Conservation (phyloP, 208 protist species). For the Trichomonas tenax region DNA sequence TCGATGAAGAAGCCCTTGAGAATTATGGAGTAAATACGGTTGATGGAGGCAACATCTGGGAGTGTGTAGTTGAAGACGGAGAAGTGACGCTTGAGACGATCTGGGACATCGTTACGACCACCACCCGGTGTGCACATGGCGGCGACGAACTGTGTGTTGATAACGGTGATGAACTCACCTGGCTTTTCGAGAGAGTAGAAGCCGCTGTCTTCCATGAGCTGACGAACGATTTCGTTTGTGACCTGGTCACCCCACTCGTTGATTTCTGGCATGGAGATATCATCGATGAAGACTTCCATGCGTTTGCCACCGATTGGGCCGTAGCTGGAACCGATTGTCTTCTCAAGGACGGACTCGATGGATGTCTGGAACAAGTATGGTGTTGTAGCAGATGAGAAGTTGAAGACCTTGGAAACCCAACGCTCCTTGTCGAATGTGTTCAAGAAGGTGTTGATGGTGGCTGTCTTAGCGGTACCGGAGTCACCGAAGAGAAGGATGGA, state of each 20-base stretch:
- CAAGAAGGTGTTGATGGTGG: conserved; percentile 46
- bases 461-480: conserved; percentile 60
- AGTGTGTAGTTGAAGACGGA: conserved; percentile 83
- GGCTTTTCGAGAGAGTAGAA: conserved; percentile 59
- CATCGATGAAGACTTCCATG: conserved; percentile 58
- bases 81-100: conserved; percentile 81
- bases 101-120: conserved; percentile 90
- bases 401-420: conserved; percentile 45
- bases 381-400: conserved; percentile 61
- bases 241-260: conserved; percentile 61
- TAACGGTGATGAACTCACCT: conserved; percentile 73
- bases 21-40: conserved; percentile 62
- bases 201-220: conserved; percentile 56
- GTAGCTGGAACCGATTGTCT: conserved; percentile 48
- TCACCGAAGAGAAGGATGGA: conserved; percentile 54
- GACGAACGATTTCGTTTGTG: conserved; percentile 61
- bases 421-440: conserved; percentile 37
- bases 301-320: conserved; percentile 47
- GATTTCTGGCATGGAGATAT: conserved; percentile 59
- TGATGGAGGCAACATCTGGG: conserved; percentile 69
- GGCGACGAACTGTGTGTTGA: conserved; percentile 76
- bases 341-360: conserved; percentile 54
- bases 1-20: conserved; percentile 37
- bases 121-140: conserved; percentile 88
- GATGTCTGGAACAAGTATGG: conserved; percentile 50